Conservation (phyloP, 108 stramenopile genomes). For the Pseudonitzschia multiseries region DNA sequence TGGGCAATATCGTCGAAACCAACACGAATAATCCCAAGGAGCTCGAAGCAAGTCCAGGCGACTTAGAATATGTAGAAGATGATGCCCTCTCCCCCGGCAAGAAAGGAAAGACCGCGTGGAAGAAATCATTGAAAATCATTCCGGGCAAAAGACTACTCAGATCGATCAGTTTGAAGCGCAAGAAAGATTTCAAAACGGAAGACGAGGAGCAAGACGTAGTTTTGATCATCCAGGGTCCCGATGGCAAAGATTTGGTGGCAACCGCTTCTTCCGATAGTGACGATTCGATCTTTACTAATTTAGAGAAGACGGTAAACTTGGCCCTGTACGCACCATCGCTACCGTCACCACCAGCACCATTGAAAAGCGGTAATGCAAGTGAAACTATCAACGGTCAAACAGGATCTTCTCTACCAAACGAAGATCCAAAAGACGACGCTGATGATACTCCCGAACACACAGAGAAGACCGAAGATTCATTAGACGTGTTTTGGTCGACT, state of each 20-base stretch:
- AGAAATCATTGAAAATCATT: not conserved
- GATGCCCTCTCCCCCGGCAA: not conserved
- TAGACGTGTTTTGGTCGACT: not conserved
- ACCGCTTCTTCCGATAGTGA: not conserved
- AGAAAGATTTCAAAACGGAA: not conserved
- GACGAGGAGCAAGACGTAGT: not conserved
- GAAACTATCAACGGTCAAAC: not conserved
- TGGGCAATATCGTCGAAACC: not conserved
- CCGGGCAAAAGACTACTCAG: not conserved
- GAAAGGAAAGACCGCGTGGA: not conserved
- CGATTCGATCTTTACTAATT: not conserved
- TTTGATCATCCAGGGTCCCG: not conserved
- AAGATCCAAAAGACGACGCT: not conserved
- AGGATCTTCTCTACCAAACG: no score
- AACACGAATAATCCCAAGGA: not conserved
- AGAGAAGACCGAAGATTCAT: not conserved
- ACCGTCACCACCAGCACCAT: not conserved
- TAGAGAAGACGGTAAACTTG: not conserved
- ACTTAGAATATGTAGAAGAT: not conserved
- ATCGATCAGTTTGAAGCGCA: not conserved
- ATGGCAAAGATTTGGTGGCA: not conserved
- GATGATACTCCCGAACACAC: not conserved
- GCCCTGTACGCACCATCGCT: not conserved
- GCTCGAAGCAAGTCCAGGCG: not conserved
- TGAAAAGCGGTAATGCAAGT: not conserved